A percentile compares a stretch with the other conserved stretches of the same genome.
These are phyloP conservation scores for Podospora didyma DNA, from an alignment of 495 filamentous ascomycete genomes.

Conservation along the genomic window DNA sequence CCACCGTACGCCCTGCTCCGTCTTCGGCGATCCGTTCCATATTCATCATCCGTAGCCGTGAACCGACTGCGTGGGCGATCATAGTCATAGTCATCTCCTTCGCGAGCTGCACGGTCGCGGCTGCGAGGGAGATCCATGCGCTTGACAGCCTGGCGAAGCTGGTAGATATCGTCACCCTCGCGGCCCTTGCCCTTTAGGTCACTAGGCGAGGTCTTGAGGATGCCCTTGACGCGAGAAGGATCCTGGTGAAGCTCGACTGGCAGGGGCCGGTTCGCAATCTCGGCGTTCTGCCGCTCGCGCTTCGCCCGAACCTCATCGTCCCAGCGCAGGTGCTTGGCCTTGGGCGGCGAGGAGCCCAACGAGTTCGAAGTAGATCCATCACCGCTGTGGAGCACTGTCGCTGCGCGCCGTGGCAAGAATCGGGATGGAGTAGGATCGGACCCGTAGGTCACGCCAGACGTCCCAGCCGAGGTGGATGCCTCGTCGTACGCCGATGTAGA, in stretches of 20 bases:
- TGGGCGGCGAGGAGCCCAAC: conserved; percentile 20
- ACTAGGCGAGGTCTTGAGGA: conserved; percentile 24
- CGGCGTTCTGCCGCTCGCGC: conserved; percentile 28
- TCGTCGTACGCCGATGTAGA: conserved; percentile 7
- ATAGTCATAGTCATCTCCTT: conserved; percentile 2
- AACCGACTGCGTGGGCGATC: conserved; percentile 8
- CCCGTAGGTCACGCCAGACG: background rate
- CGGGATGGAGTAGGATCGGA: background rate
- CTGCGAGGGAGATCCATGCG: conserved; percentile 18
- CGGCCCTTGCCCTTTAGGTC: background rate
- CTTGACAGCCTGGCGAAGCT: conserved; percentile 23
- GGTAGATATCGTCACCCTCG: conserved; percentile 16
- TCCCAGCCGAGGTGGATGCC: conserved; percentile 5
- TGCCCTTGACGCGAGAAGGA: conserved; percentile 20
- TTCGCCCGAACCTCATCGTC: conserved; percentile 28
- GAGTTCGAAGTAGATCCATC: conserved; percentile 18
- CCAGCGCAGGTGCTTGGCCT: conserved; percentile 28
- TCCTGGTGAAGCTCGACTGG: conserved; percentile 16
- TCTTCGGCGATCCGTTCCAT: conserved; percentile 5
- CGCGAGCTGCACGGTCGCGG: background rate
- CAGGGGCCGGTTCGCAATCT: conserved; percentile 32
- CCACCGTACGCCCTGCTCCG: conserved; percentile 8
- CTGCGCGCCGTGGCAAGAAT: conserved; percentile 13
- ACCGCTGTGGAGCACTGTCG: conserved; percentile 24
- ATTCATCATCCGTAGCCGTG: conserved; percentile 3